Conservation (phyloP, 1,284 basidiomycete species). For the Cutaneotrichosporon sp. region DNA sequence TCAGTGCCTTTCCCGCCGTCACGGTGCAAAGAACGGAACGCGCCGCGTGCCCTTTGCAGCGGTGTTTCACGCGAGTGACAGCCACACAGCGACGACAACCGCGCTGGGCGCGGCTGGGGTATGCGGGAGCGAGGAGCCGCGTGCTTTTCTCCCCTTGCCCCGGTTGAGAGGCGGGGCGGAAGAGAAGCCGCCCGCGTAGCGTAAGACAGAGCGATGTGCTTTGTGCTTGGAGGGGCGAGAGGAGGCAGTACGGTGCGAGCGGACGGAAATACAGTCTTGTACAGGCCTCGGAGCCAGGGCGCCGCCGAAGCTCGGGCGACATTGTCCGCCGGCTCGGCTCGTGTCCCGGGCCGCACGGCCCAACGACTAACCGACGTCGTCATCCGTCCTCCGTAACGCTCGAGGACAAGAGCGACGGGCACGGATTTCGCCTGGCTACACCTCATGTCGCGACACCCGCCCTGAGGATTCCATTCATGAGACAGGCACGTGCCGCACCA, state of each 20-base stretch:
- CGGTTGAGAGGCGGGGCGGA: too few relatives aligned
- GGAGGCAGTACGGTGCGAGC: too few relatives aligned
- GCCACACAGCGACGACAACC: too few relatives aligned
- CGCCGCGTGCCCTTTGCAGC: background rate
- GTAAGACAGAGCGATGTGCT: too few relatives aligned
- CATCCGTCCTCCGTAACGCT: background rate
- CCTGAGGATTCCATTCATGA: constrained; percentile 1
- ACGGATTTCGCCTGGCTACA: background rate
- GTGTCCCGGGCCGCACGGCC: background rate
- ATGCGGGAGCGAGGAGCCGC: too few relatives aligned
- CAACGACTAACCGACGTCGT: background rate
- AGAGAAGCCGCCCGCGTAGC: too few relatives aligned
- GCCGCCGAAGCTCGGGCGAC: too few relatives aligned
- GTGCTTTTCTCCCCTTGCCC: too few relatives aligned
- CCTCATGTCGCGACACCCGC: background rate
- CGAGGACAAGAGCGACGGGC: background rate
- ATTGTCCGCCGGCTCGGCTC: background rate
- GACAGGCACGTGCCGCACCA: background rate
- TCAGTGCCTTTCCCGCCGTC: background rate
- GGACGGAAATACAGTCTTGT: too few relatives aligned
- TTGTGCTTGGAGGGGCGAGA: too few relatives aligned
- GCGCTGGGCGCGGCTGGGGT: too few relatives aligned
- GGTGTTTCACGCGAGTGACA: background rate
- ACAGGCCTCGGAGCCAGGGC: too few relatives aligned
- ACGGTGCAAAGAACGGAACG: background rate